Percentiles rank a stretch among this genome's conserved stretches.
Conservation (phyloP, 371 early-diverging fungal species). For the Mortierella sp. region DNA sequence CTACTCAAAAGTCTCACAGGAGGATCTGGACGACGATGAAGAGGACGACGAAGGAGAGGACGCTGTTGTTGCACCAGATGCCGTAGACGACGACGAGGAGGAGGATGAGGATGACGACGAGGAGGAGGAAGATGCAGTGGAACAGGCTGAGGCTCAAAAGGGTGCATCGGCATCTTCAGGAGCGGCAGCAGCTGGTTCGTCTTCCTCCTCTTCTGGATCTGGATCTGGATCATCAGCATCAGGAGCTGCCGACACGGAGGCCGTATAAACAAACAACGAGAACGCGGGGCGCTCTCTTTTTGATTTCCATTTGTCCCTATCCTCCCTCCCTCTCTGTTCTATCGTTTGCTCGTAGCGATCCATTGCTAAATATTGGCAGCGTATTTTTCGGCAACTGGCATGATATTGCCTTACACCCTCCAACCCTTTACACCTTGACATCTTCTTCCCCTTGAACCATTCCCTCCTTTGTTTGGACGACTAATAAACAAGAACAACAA, state of each 20-base stretch:
- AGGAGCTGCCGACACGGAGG: not conserved
- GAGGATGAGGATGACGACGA: slow-evolving; percentile 43
- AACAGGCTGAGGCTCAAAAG: not conserved
- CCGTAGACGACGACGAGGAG: slow-evolving; percentile 26
- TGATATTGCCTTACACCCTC: not conserved
- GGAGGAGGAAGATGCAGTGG: slow-evolving; percentile 22
- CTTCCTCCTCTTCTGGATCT: slow-evolving; percentile 3
- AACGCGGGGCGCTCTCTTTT: not conserved
- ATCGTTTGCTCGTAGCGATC: no score
- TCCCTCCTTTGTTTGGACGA: not conserved
- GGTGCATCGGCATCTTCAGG: not conserved
- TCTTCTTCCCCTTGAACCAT: not conserved
- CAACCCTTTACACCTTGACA: not conserved
- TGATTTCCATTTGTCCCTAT: not conserved
- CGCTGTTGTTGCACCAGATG: slow-evolving; percentile 20
- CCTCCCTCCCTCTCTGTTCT: not conserved
- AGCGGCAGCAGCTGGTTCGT: not conserved
- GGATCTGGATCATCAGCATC: not conserved
- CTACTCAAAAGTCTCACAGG: slow-evolving; percentile 75
- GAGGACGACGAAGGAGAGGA: slow-evolving; percentile 59
- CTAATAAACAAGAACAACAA: not conserved
- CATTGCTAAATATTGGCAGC: no score
- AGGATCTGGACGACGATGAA: slow-evolving; percentile 66
- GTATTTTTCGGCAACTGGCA: no score
- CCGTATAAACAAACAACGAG: not conserved